These are phyloP conservation scores for Beauveria australis DNA, from an alignment of 2,329 filamentous ascomycete species.

Conservation along the genomic window DNA sequence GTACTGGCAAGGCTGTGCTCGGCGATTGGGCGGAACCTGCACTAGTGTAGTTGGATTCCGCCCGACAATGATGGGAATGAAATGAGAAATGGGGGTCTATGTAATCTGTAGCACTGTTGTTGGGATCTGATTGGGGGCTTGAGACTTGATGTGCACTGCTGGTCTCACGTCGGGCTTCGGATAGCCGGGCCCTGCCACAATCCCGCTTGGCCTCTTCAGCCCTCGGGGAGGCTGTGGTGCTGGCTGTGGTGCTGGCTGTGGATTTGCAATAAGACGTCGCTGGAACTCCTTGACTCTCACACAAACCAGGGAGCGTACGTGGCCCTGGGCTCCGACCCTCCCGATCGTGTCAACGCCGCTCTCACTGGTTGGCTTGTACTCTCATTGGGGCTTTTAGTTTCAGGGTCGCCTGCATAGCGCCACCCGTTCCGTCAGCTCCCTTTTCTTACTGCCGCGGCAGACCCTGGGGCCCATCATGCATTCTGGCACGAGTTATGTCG, in stretches of 20 bases:
- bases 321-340: background rate
- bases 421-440: background rate
- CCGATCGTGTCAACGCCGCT: background rate
- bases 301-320: background rate
- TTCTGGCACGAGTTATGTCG: background rate
- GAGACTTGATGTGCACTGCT: background rate
- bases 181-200: background rate
- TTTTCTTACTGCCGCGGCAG: conserved; percentile 3
- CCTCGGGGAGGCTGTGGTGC: background rate
- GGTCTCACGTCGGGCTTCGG: conserved; percentile 1
- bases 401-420: background rate
- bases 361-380: background rate
- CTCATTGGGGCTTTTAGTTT: background rate
- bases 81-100: background rate
- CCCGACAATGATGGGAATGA: background rate
- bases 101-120: background rate
- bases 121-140: background rate
- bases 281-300: too few relatives aligned
- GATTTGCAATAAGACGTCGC: too few relatives aligned
- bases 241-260: background rate
- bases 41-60: background rate
- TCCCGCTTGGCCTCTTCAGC: background rate
- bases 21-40: background rate
- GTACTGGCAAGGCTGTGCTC: background rate
- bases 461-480: background rate